Percentiles rank a stretch among this genome's conserved stretches.
Evolutionary conservation across 2,329 filamentous ascomycete species (phyloP).

Genomic region (Epichloe aotearoae): DNA sequence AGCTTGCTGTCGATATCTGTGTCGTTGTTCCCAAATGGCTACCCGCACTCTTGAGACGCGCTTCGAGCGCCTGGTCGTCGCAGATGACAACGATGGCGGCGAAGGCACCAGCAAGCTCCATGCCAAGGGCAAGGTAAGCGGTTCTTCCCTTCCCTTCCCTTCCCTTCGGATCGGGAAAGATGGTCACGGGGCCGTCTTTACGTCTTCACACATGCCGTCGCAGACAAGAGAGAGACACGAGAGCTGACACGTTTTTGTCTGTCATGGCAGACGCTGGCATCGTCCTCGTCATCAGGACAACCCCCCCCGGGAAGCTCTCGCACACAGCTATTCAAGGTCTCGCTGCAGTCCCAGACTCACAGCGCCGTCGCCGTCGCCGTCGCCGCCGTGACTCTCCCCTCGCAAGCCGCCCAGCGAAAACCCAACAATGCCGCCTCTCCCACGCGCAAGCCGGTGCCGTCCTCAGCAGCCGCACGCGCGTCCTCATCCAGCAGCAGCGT

Average conservation of each 20-base stretch:
- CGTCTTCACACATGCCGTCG: background rate
- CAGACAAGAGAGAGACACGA: background rate
- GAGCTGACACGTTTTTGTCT: background rate
- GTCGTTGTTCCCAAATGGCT: slow-evolving; percentile 39
- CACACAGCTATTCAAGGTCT: slow-evolving; percentile 75
- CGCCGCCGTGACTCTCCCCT: slow-evolving; percentile 54
- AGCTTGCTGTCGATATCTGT: background rate
- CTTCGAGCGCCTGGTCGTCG: slow-evolving; percentile 80
- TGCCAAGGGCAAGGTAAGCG: slow-evolving; percentile 65
- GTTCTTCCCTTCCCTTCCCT: background rate
- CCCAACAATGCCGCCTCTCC: slow-evolving; percentile 35
- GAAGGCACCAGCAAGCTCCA: slow-evolving; percentile 35
- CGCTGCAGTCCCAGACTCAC: slow-evolving; percentile 64
- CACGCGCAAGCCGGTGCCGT: slow-evolving; percentile 34
- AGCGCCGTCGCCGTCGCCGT: slow-evolving; percentile 50
- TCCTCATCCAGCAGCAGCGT: slow-evolving; percentile 39
- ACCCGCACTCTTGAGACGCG: slow-evolving; percentile 69
- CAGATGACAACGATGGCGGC: slow-evolving; percentile 67
- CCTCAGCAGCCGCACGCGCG: slow-evolving; percentile 14
- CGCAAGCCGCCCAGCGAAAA: slow-evolving; percentile 48
- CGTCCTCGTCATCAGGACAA: slow-evolving; percentile 24
- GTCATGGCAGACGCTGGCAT: slow-evolving; percentile 14
- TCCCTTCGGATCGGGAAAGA: background rate
- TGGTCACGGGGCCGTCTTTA: background rate
- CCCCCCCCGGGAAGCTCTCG: slow-evolving; percentile 42